phyloP scores from a whole-genome alignment of 2,329 filamentous ascomycete genomes.

The Fusarium ambrosium region DNA sequence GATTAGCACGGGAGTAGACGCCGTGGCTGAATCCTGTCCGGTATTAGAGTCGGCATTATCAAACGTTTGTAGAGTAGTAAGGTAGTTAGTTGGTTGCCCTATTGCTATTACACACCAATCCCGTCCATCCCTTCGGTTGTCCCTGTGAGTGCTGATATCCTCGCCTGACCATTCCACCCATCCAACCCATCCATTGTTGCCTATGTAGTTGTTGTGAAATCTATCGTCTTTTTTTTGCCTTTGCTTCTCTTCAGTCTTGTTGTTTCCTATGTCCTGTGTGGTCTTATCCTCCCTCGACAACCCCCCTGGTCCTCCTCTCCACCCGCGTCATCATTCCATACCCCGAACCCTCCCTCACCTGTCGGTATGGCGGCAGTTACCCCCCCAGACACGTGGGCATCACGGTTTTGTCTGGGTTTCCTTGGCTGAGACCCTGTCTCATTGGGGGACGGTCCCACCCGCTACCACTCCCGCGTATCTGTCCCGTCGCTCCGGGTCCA shows the following conservation, averaged over 20 bases:
- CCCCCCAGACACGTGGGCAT: conserved; percentile 24
- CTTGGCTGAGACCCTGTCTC: conserved; percentile 29
- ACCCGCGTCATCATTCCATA: not conserved
- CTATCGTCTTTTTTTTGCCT: not conserved
- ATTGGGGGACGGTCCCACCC: conserved; percentile 24
- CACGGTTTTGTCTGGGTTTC: conserved; percentile 14
- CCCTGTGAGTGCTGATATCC: not conserved
- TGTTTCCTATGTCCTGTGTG: not conserved
- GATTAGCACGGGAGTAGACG: conserved; percentile 14
- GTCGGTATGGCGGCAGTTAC: conserved; percentile 3
- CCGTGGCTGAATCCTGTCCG: conserved; percentile 19
- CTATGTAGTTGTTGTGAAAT: not conserved
- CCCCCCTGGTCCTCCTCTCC: conserved; percentile 1
- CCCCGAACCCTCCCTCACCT: conserved; percentile 3
- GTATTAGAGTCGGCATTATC: conserved; percentile 8
- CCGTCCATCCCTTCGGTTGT: not conserved
- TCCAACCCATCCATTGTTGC: not conserved
- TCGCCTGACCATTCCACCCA: not conserved
- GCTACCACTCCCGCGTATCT: conserved; percentile 24
- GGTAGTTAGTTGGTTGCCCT: not conserved
- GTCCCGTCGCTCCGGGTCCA: conserved; percentile 17
- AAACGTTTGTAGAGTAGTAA: not conserved
- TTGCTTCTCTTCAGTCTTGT: not conserved
- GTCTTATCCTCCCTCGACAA: not conserved
- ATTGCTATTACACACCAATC: not conserved